Base-by-base conservation (phyloP, 495 filamentous ascomycete genomes). In the Bacidia gigantensis region DNA sequence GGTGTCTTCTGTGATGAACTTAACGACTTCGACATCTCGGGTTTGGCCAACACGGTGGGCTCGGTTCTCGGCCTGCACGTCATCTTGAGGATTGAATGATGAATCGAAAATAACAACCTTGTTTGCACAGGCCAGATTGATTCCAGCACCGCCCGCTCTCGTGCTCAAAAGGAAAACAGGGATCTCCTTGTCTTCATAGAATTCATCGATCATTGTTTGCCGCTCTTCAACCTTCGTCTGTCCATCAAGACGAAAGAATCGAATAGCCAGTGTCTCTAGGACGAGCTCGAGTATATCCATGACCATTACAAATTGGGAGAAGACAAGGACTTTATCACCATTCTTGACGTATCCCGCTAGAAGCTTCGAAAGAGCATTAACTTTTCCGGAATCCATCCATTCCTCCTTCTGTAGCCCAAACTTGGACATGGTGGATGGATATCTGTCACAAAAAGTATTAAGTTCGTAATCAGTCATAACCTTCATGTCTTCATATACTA, bases 71-170 rank as follows among this genome's bases (percentile, higher is more conserved):
- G 92, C 92, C 64, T 98, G 92, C 0, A 92, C 76, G 61, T 98
- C 92, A 52, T 96, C 89, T 64, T 98, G 92, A 0, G 92, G 92
- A 59, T 98, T 98, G 67, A 97, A 96, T 25, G 78, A 83, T 48
- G 84, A 86, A 65, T 98, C 92, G 62, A 97, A 96, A 60, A 98
- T 90, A 64, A 98, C 78, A 54, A 98, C 89, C 71, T 95, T 96
- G 69, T 97, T 97, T 2, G 92, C 93, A 40, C 82, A 86, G 11
- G 87, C 87, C 26, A 98, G 65, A 66, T 98, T 98, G 68, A 98
- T 94, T 14, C 92, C 92, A 2, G 89, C 87, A 32, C 92, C 92
- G 18, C 92, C 92, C 9, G 92, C 88, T 54, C 86, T 90, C 5
- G 92, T 98, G 0, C 86, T 90, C 0, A 98, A 75, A 29, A 98